A percentile compares a stretch with the other conserved stretches of the same genome.
These are phyloP conservation scores for Lipomyces starkeyi DNA, from an alignment of 805 yeast species.

Conservation along the genomic window DNA sequence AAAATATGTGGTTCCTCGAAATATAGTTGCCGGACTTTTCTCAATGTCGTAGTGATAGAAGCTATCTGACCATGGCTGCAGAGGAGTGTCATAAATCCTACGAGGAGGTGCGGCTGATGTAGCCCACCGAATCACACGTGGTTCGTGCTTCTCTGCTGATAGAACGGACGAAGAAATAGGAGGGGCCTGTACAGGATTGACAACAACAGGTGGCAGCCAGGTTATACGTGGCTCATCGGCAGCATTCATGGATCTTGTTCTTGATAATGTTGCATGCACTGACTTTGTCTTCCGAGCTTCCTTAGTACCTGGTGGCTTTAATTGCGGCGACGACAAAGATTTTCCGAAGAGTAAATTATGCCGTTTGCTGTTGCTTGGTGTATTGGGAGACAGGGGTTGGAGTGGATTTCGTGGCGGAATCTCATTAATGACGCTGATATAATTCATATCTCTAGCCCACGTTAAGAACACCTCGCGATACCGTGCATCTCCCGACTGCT, in stretches of 20 bases:
- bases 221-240: background rate
- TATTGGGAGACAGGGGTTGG: background rate
- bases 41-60: background rate
- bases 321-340: conserved; percentile 5
- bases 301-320: background rate
- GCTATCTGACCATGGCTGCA: background rate
- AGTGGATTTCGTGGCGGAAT: conserved; percentile 4
- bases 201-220: conserved; percentile 8
- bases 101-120: background rate
- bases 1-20: background rate
- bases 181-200: background rate
- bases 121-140: background rate
- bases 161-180: background rate
- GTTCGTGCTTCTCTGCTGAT: background rate
- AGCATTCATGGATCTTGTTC: background rate
- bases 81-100: background rate
- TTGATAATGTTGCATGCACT: background rate
- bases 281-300: background rate
- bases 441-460: conserved; percentile 4
- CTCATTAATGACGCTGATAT: conserved; percentile 3
- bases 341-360: background rate
- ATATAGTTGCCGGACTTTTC: background rate
- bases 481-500: background rate
- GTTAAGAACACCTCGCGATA: background rate
- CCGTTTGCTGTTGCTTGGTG: background rate